These are phyloP conservation scores for Suillus tomentosus DNA, from an alignment of 768 basidiomycete genomes.

Conservation along the genomic window DNA sequence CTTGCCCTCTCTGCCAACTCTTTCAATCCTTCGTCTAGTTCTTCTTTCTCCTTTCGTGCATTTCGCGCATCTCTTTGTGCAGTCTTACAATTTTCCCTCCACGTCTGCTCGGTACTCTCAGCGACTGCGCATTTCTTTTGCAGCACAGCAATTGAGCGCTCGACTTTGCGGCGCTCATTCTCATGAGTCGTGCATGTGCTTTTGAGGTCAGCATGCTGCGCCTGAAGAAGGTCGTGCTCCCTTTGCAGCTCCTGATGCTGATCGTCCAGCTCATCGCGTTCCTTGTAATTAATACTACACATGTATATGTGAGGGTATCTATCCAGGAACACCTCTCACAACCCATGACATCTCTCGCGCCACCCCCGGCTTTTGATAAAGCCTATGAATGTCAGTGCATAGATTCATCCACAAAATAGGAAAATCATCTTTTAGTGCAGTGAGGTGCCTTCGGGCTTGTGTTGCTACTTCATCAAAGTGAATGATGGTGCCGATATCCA, in stretches of 20 bases:
- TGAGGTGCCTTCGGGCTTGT: no score
- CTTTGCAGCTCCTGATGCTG: conserved; percentile 16
- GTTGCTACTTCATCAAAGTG: no score
- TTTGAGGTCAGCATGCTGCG: conserved; percentile 16
- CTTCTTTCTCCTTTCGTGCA: not conserved
- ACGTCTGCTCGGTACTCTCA: not conserved
- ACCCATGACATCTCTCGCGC: no score
- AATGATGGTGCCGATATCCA: no score
- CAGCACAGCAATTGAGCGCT: not conserved
- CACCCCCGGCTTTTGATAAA: no score
- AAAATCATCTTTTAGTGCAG: no score
- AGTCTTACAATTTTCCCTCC: not conserved
- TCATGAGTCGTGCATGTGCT: not conserved
- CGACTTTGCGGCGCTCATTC: not conserved
- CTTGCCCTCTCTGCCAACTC: conserved; percentile 21
- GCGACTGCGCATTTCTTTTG: not conserved
- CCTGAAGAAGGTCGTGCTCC: conserved; percentile 18
- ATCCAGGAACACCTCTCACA: no score
- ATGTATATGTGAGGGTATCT: no score
- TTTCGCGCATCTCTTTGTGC: not conserved
- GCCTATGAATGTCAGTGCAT: no score
- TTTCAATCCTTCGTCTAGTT: not conserved
- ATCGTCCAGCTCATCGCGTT: not conserved
- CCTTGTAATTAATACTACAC: not conserved
- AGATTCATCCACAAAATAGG: no score